Evolutionary conservation across 202 grass and related monocot species (phyloP), one percentile per base, ranked within the genome.

Genomic region (Panicum virgatum): DNA sequence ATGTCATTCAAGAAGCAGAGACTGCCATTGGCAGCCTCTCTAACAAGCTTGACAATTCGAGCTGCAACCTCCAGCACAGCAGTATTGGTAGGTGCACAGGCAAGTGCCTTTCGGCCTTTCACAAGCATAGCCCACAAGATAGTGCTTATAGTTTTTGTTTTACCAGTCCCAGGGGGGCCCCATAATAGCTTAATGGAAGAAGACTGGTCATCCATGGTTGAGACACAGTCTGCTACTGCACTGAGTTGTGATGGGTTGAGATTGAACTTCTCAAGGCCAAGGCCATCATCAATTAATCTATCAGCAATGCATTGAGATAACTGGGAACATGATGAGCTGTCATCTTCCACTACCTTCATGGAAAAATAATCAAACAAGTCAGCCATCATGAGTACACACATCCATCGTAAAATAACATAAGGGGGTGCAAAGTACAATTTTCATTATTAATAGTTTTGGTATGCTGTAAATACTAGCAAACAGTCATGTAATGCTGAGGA

Each of bases 51-150:
- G n/a, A 89, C 40, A 48, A 94, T 51, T 26, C 92, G 59, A 7
- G 59, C 76, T 29, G 86, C 72, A 37, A 94, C 60, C 81, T 91
- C 82, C 65, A 69, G 22, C 1, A 94, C 63, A 30, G 89, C 86
- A 58, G 76, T 82, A 57, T 91, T 94, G 26, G 92, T 94, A 14
- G 89, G 89, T 61, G 92, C 86, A 71, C 92, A 94, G 12, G 86
- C 69, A 64, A 91, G 71, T 48, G 86, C 79, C 76, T 54, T 80
- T 56, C 42, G 9, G 20, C 48, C 69, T 39, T 58, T 80, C 6
- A 74, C 19, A 9, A 86, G 79, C 83, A 94, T 69, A 50, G 80
- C 26, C 86, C 86, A 86, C 29, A 94, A 13, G 6, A 91, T 75
- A 46, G 83, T 48, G 53, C 76, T 76, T 25, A 86, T 91, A 4